Base-by-base conservation (phyloP, 352 stramenopile genomes). In the Globisporangium polare region DNA sequence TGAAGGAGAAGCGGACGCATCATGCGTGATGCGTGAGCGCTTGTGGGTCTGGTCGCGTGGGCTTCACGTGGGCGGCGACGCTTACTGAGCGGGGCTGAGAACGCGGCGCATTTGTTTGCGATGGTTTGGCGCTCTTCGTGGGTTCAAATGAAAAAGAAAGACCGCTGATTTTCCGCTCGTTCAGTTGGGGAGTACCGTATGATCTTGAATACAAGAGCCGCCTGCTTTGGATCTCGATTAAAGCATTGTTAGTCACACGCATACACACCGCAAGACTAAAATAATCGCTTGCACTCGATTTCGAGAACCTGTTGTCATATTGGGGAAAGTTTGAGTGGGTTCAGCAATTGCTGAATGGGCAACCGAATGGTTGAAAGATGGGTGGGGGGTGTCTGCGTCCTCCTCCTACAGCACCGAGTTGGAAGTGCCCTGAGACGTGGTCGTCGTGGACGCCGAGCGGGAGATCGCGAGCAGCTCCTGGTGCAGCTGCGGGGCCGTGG, bases 401-500 rank as follows among this genome's bases (percentile, higher is more conserved):
- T 54, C n/a, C 37, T 43, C 13, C 17, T 54, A 60, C 17, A 60
- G 39, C 27, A 58, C 46, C 58, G 49, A 58, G 58, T 39, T 29
- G n/a, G 39, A 37, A n/a, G 35, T 35, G 24, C 22, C 24, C 7
- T n/a, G 53, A 5, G 53, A 50, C 13, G 37, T 51, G 39, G 7
- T 18, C 7, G 24, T 43, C 4, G 42, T 45, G 17, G 22, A 26
- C 3, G n/a, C 17, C 18, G 60, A 47, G 29, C 45, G 35, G 4
- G 33, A 49, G 43, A 66, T 47, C 53, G 45, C 53, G 10, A 55
- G 60, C 26, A 66, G 53, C 53, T 62, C 60, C 26, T 62, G 43
- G 31, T 33, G 35, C 27, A 62, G 20, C 45, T 62, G 53, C 9
- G 29, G 26, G 5, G 53, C 53, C 2, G 33, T 51, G 37, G 60